These are phyloP conservation scores for Iris macrosiphon DNA, from an alignment of 106 monocot species.

Conservation along the genomic window DNA sequence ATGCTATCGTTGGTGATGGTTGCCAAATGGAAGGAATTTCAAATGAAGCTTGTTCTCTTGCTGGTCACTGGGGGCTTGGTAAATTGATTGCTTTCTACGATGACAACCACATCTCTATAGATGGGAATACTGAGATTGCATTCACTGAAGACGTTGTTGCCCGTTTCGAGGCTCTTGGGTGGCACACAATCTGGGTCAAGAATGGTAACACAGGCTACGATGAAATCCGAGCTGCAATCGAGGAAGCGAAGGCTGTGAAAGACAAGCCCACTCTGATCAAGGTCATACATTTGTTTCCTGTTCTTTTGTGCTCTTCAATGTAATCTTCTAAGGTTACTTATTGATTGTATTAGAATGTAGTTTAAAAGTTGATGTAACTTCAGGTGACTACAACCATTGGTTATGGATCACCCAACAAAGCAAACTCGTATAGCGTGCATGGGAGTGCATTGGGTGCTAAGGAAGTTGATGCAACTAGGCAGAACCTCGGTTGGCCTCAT, in stretches of 20 bases:
- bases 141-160: constrained; percentile 90
- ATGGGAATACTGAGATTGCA: constrained; percentile 94
- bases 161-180: constrained; percentile 91
- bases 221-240: constrained; percentile 65
- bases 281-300: constrained; percentile 11
- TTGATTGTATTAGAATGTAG: neutral
- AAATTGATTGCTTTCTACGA: constrained; percentile 96
- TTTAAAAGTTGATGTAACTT: neutral
- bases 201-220: constrained; percentile 78
- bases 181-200: constrained; percentile 99
- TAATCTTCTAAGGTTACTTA: neutral
- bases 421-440: constrained; percentile 64
- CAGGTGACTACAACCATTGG: constrained; percentile 85
- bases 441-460: constrained; percentile 90
- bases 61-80: constrained; percentile 94
- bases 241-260: constrained; percentile 64
- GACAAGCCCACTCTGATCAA: constrained; percentile 73
- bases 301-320: neutral
- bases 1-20: constrained; percentile 64
- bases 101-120: constrained; percentile 97
- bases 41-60: constrained; percentile 81
- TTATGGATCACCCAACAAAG: constrained; percentile 79
- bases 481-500: constrained; percentile 76
- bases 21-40: constrained; percentile 79
- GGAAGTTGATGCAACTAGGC: constrained; percentile 93